Evolutionary conservation across 495 filamentous ascomycete species (phyloP).

Genomic region (Sabuloglossum arenarium): DNA sequence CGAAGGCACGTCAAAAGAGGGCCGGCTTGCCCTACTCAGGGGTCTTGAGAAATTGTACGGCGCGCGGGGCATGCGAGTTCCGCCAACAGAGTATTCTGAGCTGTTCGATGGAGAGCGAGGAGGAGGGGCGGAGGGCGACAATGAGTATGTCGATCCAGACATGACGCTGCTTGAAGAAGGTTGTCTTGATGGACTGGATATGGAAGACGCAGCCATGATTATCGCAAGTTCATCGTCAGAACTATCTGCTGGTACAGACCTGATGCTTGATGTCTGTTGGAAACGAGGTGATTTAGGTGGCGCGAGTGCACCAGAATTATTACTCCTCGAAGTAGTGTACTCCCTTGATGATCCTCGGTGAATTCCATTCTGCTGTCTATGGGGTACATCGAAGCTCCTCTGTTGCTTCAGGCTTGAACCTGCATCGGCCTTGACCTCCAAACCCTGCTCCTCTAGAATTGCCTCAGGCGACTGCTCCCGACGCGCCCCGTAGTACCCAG

Average conservation of each 20-base stretch:
- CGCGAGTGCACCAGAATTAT: constrained; percentile 26
- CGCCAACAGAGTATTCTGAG: constrained; percentile 49
- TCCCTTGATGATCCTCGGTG: constrained; percentile 23
- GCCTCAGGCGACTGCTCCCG: not conserved
- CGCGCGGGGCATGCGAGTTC: constrained; percentile 42
- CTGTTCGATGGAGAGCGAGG: constrained; percentile 61
- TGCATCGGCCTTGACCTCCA: not conserved
- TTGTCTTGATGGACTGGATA: constrained; percentile 29
- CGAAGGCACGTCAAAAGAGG: constrained; percentile 34
- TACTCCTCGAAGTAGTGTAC: constrained; percentile 24
- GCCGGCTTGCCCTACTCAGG: constrained; percentile 53
- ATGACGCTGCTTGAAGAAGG: constrained; percentile 44
- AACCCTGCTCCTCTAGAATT: not conserved
- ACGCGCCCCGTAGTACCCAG: not conserved
- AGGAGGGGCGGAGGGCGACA: constrained; percentile 20
- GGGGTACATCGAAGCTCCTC: not conserved
- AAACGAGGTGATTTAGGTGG: constrained; percentile 36
- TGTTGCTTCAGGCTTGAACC: not conserved
- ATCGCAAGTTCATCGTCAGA: constrained; percentile 41
- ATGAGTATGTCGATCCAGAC: constrained; percentile 24
- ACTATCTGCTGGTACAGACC: constrained; percentile 34
- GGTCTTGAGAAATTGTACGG: constrained; percentile 89
- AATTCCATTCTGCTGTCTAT: constrained; percentile 9
- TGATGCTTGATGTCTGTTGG: constrained; percentile 33
- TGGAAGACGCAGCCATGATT: constrained; percentile 29